These are phyloP conservation scores for Dactylellina haptotyla DNA, from an alignment of 2,329 filamentous ascomycete species.

Conservation along the genomic window DNA sequence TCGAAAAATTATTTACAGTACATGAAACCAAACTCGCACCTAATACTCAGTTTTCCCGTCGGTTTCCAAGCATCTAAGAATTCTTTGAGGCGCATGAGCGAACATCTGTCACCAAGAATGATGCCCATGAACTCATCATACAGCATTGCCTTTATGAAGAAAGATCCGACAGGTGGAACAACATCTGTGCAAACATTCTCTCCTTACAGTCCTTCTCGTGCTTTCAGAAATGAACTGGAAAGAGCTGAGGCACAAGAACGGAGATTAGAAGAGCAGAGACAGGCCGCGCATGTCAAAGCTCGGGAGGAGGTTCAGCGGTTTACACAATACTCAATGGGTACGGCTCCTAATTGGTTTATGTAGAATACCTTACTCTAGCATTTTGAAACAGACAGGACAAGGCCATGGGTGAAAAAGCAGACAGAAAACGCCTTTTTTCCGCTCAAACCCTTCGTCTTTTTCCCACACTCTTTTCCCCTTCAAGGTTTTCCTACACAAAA, in stretches of 20 bases:
- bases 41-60: slow-evolving; percentile 55
- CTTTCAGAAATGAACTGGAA: slow-evolving; percentile 53
- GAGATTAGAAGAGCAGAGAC: slow-evolving; percentile 54
- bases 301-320: slow-evolving; percentile 52
- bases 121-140: slow-evolving; percentile 49
- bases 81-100: slow-evolving; percentile 52
- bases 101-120: slow-evolving; percentile 52
- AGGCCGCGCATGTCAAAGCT: slow-evolving; percentile 51
- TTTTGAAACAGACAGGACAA: slow-evolving; percentile 45
- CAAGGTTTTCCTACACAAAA: slow-evolving; percentile 39
- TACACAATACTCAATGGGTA: slow-evolving; percentile 54
- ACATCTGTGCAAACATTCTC: slow-evolving; percentile 49
- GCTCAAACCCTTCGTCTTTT: slow-evolving; percentile 14
- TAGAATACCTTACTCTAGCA: slow-evolving; percentile 52
- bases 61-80: slow-evolving; percentile 53
- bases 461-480: slow-evolving; percentile 18
- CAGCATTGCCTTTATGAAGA: slow-evolving; percentile 55
- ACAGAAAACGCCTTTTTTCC: slow-evolving; percentile 50
- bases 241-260: slow-evolving; percentile 52
- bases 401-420: slow-evolving; percentile 31
- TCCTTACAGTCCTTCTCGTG: slow-evolving; percentile 47
- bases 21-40: slow-evolving; percentile 54
- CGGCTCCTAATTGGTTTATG: slow-evolving; percentile 54
- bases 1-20: slow-evolving; percentile 51
- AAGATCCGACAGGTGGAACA: slow-evolving; percentile 47